Conservation (phyloP, 2,329 filamentous ascomycete species). For the Cladosporium velox region DNA sequence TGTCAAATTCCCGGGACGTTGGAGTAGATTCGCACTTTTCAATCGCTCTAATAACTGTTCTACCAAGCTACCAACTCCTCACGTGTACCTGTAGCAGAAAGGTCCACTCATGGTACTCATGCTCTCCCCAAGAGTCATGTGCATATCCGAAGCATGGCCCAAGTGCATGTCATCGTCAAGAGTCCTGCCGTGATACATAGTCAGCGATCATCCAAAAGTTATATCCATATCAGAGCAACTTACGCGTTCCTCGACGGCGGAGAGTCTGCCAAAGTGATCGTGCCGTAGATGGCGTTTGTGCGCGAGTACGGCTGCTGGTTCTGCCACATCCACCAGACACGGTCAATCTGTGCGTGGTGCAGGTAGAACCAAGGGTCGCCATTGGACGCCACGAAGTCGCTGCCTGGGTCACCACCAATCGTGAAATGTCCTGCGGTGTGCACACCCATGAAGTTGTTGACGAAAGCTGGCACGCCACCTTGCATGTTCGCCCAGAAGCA, state of each 20-base stretch:
- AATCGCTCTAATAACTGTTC: background rate
- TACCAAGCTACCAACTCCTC: background rate
- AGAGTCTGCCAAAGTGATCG: slow-evolving; percentile 34
- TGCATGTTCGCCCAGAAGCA: slow-evolving; percentile 34
- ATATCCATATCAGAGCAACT: background rate
- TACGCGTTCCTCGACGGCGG: slow-evolving; percentile 36
- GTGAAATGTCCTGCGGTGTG: slow-evolving; percentile 50
- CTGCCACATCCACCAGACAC: slow-evolving; percentile 45
- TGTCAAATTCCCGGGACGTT: background rate
- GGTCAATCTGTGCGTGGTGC: slow-evolving; percentile 51
- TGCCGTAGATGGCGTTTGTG: slow-evolving; percentile 32
- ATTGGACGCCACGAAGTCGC: slow-evolving; percentile 45
- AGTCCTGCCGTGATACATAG: slow-evolving; percentile 28
- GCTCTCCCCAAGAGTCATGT: slow-evolving; percentile 33
- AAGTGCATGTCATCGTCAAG: slow-evolving; percentile 44
- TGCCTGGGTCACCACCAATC: slow-evolving; percentile 47
- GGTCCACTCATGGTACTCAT: slow-evolving; percentile 46
- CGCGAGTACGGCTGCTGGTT: slow-evolving; percentile 36
- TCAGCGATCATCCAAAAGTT: background rate
- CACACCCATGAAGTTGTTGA: slow-evolving; percentile 31
- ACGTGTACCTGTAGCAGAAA: slow-evolving; percentile 48
- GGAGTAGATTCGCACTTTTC: background rate
- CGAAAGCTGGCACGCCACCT: slow-evolving; percentile 25
- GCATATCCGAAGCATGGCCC: slow-evolving; percentile 28
- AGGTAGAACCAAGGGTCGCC: slow-evolving; percentile 50